phyloP scores from a whole-genome alignment of 148 eudicot species.

The Rhododendron mucronatum region DNA sequence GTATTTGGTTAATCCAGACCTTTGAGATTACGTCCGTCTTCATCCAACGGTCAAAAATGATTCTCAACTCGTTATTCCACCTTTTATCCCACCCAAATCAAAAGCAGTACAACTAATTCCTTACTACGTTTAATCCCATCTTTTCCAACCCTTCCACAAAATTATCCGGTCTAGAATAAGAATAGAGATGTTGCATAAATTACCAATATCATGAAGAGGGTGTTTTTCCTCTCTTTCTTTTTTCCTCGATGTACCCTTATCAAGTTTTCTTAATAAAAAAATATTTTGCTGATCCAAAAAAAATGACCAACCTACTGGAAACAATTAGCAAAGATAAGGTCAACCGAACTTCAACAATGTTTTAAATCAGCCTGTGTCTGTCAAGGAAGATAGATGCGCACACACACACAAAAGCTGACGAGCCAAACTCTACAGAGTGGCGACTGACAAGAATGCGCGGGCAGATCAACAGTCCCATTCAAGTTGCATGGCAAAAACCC shows the following conservation, averaged over 20 bases:
- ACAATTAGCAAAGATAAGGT: background rate
- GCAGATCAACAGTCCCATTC: background rate
- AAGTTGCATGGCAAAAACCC: background rate
- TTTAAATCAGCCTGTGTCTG: background rate
- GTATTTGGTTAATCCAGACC: background rate
- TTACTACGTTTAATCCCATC: background rate
- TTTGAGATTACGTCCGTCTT: background rate
- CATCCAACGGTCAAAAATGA: background rate
- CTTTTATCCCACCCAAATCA: background rate
- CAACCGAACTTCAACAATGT: background rate
- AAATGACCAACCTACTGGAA: background rate
- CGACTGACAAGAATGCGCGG: background rate
- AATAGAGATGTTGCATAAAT: background rate
- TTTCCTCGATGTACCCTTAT: no score
- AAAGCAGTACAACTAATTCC: background rate
- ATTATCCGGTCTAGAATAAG: background rate
- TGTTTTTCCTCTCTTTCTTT: no score
- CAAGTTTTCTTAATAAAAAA: no score
- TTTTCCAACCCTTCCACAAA: background rate
- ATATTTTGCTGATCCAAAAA: no score
- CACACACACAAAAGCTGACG: background rate
- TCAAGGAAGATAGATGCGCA: background rate
- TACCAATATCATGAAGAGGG: background rate
- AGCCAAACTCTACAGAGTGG: constrained; percentile 3
- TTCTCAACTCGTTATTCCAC: background rate